These are phyloP conservation scores for Crithidia acanthocephali DNA, from an alignment of 208 protist species.

Conservation along the genomic window DNA sequence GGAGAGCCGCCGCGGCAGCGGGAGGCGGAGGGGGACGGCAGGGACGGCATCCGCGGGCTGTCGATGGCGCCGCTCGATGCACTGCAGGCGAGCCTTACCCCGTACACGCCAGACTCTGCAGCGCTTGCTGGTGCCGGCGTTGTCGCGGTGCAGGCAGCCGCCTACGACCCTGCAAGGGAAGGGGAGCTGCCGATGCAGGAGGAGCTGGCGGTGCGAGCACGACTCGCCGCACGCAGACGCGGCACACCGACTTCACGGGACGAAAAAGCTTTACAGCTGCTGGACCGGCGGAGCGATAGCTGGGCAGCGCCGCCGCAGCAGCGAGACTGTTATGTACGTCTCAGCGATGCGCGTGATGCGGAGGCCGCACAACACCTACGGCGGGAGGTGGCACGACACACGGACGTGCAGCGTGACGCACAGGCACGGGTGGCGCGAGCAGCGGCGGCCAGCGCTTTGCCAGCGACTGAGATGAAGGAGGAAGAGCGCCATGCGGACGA, in stretches of 20 bases:
- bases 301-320: constrained; percentile 8
- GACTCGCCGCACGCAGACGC: not conserved
- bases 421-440: constrained; percentile 17
- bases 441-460: not conserved
- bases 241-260: not conserved
- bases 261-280: not conserved
- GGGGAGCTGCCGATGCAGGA: constrained; percentile 22
- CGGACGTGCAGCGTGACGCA: constrained; percentile 15
- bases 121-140: too few relatives aligned
- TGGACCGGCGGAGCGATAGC: not conserved
- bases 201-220: constrained; percentile 27
- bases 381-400: not conserved
- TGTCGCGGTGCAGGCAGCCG: too few relatives aligned
- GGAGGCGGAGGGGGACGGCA: not conserved
- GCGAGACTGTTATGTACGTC: not conserved
- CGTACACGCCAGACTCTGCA: not conserved
- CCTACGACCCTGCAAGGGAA: not conserved
- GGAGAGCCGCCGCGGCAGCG: too few relatives aligned
- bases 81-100: constrained; percentile 10
- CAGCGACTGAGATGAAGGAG: not conserved
- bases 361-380: constrained; percentile 7
- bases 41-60: too few relatives aligned
- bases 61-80: constrained; percentile 22
- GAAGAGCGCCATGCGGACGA: not conserved
- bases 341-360: constrained; percentile 5